These are phyloP conservation scores for Colletotrichum lupini DNA, from an alignment of 2,329 filamentous ascomycete species.

Conservation along the genomic window DNA sequence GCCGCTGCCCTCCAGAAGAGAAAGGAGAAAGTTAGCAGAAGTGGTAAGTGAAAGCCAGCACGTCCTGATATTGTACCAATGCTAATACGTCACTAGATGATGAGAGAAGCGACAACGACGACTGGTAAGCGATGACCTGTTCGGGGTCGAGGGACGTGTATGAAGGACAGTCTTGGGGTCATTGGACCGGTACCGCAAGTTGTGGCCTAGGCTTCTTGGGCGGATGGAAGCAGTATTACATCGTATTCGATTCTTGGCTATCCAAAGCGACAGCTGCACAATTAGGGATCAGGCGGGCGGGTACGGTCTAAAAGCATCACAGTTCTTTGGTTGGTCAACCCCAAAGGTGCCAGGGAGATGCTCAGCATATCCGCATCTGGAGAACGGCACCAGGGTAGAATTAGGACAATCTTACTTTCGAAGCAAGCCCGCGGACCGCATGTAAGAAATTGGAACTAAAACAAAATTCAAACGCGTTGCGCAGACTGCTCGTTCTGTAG, in stretches of 20 bases:
- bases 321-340: not conserved
- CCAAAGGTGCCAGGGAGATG: not conserved
- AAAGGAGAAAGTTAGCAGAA: slow-evolving; percentile 94
- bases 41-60: slow-evolving; percentile 74
- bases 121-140: slow-evolving; percentile 62
- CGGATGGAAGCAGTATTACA: not conserved
- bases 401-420: not conserved
- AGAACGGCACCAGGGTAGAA: not conserved
- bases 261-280: not conserved
- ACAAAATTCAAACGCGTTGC: not conserved
- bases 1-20: slow-evolving; percentile 82
- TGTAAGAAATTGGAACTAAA: slow-evolving; percentile 14
- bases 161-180: not conserved
- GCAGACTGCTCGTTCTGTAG: not conserved
- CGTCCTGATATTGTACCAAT: slow-evolving; percentile 9
- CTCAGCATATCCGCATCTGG: not conserved
- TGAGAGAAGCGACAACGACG: slow-evolving; percentile 78
- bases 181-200: not conserved
- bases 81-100: slow-evolving; percentile 67
- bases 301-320: not conserved
- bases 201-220: not conserved
- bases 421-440: not conserved
- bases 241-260: slow-evolving; percentile 13
- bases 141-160: not conserved
- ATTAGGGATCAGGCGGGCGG: slow-evolving; percentile 2